Evolutionary conservation across 306 rosid genomes (phyloP), one percentile per base, ranked within the genome.

Genomic region (Morella rubra): DNA sequence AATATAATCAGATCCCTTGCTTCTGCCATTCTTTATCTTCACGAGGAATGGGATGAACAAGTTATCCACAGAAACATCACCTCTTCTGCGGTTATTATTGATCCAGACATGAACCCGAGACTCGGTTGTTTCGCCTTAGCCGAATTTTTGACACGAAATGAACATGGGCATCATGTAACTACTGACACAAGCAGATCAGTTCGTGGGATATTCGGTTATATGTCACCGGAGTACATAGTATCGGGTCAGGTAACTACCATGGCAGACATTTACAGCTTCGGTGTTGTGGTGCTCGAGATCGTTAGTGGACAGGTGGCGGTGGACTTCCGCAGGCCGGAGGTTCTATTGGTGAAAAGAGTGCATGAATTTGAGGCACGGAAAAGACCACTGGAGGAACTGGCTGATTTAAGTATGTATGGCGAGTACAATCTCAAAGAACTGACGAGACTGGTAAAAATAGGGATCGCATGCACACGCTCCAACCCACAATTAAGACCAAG

Each of bases 21-120:
- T 73, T 92, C 93, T 1, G 98, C 97, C 24, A 76, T 94, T 77
- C 92, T 86, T 22, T 94, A 94, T 84, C 93, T 94, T 69, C 98
- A 94, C n/a, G 97, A 94, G 85, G 97, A 94, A 81, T 94, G 98
- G 98, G 97, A 94, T 16, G 98, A 94, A 62, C 91, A 90, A 85
- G 98, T 94, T 19, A 92, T 94, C 69, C 98, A 94, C 68, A 85
- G 91, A 77, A 92, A 82, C 82, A 92, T 94, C 52, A 94, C 98
- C 77, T 92, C 98, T 60, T 94, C 98, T 5, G 97, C 98, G 66
- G 83, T 94, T 51, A 88, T 92, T 79, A 90, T 94, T 55, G 98
- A 92, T 76, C 84, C 84, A 19, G 97, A 92, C 83, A 87, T 90
- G 86, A 92, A 90, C 58, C 96, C 98, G 64, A 89, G 96, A 73